These are phyloP conservation scores for Mortierella sp. DNA, from an alignment of 371 early-diverging fungal species.

Conservation along the genomic window DNA sequence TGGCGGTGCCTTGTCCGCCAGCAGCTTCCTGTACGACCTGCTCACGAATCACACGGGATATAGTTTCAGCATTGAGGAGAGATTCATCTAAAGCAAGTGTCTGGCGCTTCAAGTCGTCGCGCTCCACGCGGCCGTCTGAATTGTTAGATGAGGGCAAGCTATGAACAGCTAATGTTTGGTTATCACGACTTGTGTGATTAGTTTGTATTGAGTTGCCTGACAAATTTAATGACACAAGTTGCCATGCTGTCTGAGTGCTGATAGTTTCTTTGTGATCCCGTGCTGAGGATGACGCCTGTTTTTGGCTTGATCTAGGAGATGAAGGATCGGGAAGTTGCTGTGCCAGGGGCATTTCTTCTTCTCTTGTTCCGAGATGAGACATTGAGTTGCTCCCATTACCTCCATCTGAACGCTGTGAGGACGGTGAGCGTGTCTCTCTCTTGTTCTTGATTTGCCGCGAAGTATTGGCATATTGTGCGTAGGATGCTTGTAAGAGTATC, in stretches of 20 bases:
- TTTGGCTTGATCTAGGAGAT: background rate
- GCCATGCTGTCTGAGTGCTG: constrained; percentile 9
- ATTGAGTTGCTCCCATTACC: background rate
- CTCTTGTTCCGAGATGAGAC: background rate
- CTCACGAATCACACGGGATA: constrained; percentile 24
- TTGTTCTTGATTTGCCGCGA: constrained; percentile 28
- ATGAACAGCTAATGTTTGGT: constrained; percentile 40
- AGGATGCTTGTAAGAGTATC: constrained; percentile 25
- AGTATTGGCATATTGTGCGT: constrained; percentile 44
- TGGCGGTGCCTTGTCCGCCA: background rate
- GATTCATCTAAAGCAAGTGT: constrained; percentile 15
- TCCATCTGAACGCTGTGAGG: constrained; percentile 1
- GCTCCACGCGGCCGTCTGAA: background rate
- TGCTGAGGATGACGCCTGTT: background rate
- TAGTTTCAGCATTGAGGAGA: constrained; percentile 18
- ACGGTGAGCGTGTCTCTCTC: constrained; percentile 10
- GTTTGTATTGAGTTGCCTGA: background rate
- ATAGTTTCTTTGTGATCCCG: background rate
- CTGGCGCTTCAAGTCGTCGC: background rate
- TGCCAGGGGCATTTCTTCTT: background rate
- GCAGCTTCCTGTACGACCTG: constrained; percentile 3
- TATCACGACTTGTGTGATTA: constrained; percentile 7
- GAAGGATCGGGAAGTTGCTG: background rate
- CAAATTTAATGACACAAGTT: background rate
- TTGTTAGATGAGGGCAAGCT: background rate